Percentiles rank a stretch among this genome's conserved stretches.
phyloP scores from a whole-genome alignment of 2,329 filamentous ascomycete genomes.

The Fusarium cyanostomum region DNA sequence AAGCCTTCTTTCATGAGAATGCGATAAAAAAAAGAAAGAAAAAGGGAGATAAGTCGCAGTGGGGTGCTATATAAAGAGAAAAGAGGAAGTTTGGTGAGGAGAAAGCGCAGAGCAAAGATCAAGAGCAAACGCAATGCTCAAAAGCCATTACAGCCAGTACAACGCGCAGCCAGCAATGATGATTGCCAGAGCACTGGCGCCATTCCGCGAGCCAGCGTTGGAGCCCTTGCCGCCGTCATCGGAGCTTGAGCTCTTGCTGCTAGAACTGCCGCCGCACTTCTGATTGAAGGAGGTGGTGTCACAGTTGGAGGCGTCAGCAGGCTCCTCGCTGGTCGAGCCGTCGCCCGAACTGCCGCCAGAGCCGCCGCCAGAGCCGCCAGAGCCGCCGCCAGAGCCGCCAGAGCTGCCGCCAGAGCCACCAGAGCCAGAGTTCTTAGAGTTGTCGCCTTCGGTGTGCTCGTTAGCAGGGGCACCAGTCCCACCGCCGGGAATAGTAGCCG shows the following conservation, averaged over 20 bases:
- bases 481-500: slow-evolving; percentile 38
- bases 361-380: slow-evolving; percentile 10
- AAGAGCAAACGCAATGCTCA: not conserved
- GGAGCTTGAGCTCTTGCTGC: slow-evolving; percentile 41
- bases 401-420: slow-evolving; percentile 28
- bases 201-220: slow-evolving; percentile 46
- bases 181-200: slow-evolving; percentile 51
- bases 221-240: slow-evolving; percentile 45
- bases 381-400: slow-evolving; percentile 20
- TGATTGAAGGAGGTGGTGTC: slow-evolving; percentile 53
- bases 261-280: slow-evolving; percentile 45
- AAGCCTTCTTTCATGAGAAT: slow-evolving; percentile 31
- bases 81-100: slow-evolving; percentile 6
- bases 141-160: slow-evolving; percentile 46
- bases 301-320: slow-evolving; percentile 47
- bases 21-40: slow-evolving; percentile 16
- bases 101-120: slow-evolving; percentile 5
- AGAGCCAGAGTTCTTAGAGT: slow-evolving; percentile 42
- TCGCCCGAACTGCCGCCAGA: slow-evolving; percentile 33
- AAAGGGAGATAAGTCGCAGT: no score
- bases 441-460: slow-evolving; percentile 32
- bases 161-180: slow-evolving; percentile 50
- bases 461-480: slow-evolving; percentile 29
- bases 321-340: slow-evolving; percentile 26
- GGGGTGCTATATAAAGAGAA: slow-evolving; percentile 33